Evolutionary conservation across 2,329 filamentous ascomycete species (phyloP), one percentile per base, ranked within the genome.

Genomic region (Paracorniculantispora psalliotae): DNA sequence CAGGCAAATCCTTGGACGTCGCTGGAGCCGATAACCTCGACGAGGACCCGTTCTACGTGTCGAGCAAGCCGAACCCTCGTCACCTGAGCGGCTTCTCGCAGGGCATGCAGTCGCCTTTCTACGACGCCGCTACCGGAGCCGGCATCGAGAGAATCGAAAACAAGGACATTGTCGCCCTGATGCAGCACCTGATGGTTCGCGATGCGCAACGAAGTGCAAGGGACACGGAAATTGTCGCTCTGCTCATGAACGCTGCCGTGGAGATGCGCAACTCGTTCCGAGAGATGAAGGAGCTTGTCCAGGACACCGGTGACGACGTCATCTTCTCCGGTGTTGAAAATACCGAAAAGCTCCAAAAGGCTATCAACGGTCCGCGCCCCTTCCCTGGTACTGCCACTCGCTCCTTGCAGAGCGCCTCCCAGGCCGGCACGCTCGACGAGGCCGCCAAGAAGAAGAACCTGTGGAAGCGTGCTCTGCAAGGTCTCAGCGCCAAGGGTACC

Each of bases 211-310:
- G 94, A 61, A 97, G 94, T 73, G 94, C 94, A 48, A 85, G 94
- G 47, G 94, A 99, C 68, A 97, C 94, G 0, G 94, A 99, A 73
- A 97, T 99, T 58, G 79, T 99, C 19, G 91, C 97, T 49, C 93
- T 94, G 0, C 84, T 99, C 33, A 94, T 99, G 62, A 88, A 93
- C 61, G 92, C 92, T 57, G 93, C 94, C 4, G 88, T 94, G 13
- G 94, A 99, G 74, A 97, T 97, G 92, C 91, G 93, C 63, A 96
- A 90, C 66, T 96, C 91, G 0, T 96, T 97, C 69, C 91, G 96
- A 64, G 92, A 96, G 67, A 90, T 99, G 81, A 97, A 94, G 79
- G 89, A 88, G 63, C 88, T 96, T 68, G 89, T 99, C 62, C 88
- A 89, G 52, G 89, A 96, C 64, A 93, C 96, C 61, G 71, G 73